phyloP scores from a whole-genome alignment of 2,329 filamentous ascomycete species.

The Xylaria arbuscula region DNA sequence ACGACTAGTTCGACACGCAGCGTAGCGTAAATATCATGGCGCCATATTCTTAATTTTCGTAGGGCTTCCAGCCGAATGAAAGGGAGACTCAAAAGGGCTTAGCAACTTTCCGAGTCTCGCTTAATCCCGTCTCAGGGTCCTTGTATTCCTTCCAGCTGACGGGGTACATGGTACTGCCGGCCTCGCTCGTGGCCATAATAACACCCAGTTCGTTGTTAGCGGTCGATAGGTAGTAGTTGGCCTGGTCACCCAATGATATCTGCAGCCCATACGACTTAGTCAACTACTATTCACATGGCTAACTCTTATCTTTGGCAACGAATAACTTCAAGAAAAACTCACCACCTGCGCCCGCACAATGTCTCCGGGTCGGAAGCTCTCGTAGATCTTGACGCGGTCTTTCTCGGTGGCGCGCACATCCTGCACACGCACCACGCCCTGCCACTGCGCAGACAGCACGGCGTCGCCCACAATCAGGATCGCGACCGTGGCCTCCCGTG shows the following conservation, averaged over 20 bases:
- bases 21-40: neutral
- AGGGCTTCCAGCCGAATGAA: constrained; percentile 19
- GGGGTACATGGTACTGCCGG: constrained; percentile 90
- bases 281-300: constrained; percentile 3
- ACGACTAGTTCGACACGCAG: neutral
- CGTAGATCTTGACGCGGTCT: constrained; percentile 90
- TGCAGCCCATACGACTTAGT: constrained; percentile 46
- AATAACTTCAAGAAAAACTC: constrained; percentile 49
- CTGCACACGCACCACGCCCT: constrained; percentile 85
- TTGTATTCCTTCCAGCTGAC: constrained; percentile 95
- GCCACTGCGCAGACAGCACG: constrained; percentile 82
- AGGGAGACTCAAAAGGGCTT: constrained; percentile 77
- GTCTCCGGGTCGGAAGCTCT: constrained; percentile 92
- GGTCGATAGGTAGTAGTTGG: constrained; percentile 94
- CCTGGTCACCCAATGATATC: constrained; percentile 93
- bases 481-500: constrained; percentile 84
- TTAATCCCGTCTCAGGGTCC: constrained; percentile 80
- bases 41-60: neutral
- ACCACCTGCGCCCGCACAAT: constrained; percentile 88
- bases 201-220: constrained; percentile 92
- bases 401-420: constrained; percentile 96
- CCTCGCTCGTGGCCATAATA: constrained; percentile 90
- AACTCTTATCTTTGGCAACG: neutral
- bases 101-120: constrained; percentile 89
- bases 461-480: constrained; percentile 84